phyloP scores from a whole-genome alignment of 2,329 filamentous ascomycete species.

The Rhytidhysteron rufulum region DNA sequence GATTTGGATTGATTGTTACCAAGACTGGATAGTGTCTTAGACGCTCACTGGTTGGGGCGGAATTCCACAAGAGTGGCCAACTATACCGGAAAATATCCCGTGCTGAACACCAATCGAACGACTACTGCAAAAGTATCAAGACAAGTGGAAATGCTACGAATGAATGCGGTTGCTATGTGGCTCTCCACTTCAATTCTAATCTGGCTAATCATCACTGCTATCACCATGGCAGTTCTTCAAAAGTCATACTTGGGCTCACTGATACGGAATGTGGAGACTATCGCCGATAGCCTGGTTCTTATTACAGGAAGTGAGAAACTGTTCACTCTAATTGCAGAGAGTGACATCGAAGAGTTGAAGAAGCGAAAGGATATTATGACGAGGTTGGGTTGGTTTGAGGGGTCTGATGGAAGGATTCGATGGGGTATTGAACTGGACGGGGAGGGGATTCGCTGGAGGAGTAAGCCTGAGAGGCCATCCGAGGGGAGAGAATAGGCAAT shows the following conservation, averaged over 20 bases:
- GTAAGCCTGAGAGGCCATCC: too few relatives aligned
- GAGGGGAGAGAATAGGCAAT: too few relatives aligned
- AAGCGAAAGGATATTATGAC: slow-evolving; percentile 9
- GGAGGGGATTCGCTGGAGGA: too few relatives aligned
- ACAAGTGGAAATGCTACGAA: slow-evolving; percentile 14
- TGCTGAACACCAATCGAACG: slow-evolving; percentile 10
- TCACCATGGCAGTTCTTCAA: slow-evolving; percentile 12
- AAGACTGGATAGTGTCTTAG: too few relatives aligned
- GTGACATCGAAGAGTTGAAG: slow-evolving; percentile 9
- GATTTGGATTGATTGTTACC: too few relatives aligned
- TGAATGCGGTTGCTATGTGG: slow-evolving; percentile 17
- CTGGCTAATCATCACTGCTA: slow-evolving; percentile 16
- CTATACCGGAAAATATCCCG: too few relatives aligned
- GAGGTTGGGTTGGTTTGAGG: slow-evolving; percentile 18
- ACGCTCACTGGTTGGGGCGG: too few relatives aligned
- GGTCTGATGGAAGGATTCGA: slow-evolving; percentile 12
- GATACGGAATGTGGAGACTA: slow-evolving; percentile 17
- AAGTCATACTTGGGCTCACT: slow-evolving; percentile 13
- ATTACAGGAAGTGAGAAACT: slow-evolving; percentile 21
- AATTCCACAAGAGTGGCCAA: too few relatives aligned
- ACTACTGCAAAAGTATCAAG: slow-evolving; percentile 9
- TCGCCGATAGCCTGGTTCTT: slow-evolving; percentile 20
- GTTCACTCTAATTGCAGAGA: slow-evolving; percentile 13
- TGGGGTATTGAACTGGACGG: slow-evolving; percentile 24
- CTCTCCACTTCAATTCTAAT: slow-evolving; percentile 15